These are phyloP conservation scores for Talaromyces sp. DNA, from an alignment of 2,329 filamentous ascomycete genomes.

Conservation along the genomic window DNA sequence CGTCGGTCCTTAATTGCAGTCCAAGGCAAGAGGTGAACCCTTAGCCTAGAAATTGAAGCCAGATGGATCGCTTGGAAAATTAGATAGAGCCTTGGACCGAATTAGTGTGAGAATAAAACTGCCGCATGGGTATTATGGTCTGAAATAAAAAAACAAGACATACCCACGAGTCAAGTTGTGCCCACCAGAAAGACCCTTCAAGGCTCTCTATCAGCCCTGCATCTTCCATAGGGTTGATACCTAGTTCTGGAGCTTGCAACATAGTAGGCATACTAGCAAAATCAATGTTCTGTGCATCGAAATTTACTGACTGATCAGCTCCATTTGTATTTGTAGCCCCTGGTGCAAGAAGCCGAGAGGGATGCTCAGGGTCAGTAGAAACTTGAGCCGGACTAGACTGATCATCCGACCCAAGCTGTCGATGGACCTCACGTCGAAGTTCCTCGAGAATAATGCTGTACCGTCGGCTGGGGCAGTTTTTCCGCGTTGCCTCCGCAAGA, in stretches of 20 bases:
- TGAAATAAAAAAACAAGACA: slow-evolving; percentile 8
- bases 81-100: slow-evolving; percentile 35
- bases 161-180: slow-evolving; percentile 44
- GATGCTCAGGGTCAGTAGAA: neutral
- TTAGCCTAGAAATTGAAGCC: slow-evolving; percentile 13
- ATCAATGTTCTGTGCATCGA: slow-evolving; percentile 17
- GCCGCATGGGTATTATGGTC: neutral
- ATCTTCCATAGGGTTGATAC: slow-evolving; percentile 28
- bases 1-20: neutral
- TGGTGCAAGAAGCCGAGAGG: neutral
- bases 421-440: slow-evolving; percentile 46
- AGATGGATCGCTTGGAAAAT: slow-evolving; percentile 34
- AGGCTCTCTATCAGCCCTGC: slow-evolving; percentile 35
- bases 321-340: neutral
- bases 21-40: neutral
- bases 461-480: slow-evolving; percentile 51
- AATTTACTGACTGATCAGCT: slow-evolving; percentile 8
- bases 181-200: slow-evolving; percentile 44
- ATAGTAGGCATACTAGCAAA: slow-evolving; percentile 19
- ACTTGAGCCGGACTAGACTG: neutral
- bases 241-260: slow-evolving; percentile 24
- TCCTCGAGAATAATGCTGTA: slow-evolving; percentile 55
- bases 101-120: slow-evolving; percentile 8
- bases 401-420: slow-evolving; percentile 31
- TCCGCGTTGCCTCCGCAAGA: slow-evolving; percentile 50